These are phyloP conservation scores for Lentinula lateritia DNA, from an alignment of 768 basidiomycete species.

Conservation along the genomic window DNA sequence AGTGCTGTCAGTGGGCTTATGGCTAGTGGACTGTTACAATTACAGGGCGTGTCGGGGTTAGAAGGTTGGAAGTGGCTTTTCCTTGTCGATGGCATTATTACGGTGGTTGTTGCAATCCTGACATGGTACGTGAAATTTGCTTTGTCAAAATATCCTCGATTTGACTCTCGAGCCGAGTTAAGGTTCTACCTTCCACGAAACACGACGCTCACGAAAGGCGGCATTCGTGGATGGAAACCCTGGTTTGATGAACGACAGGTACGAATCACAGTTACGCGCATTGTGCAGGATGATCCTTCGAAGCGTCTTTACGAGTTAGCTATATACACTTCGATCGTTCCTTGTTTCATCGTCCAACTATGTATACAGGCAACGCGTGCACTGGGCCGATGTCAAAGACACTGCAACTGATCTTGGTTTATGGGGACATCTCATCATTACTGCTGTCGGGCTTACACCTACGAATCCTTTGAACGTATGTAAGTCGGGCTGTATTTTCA, in stretches of 20 bases:
- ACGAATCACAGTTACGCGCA: constrained; percentile 28
- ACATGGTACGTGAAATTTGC: constrained; percentile 22
- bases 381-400: constrained; percentile 30
- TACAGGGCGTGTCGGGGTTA: constrained; percentile 26
- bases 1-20: constrained; percentile 36
- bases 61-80: constrained; percentile 36
- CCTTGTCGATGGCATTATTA: constrained; percentile 34
- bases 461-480: constrained; percentile 12
- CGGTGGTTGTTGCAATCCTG: constrained; percentile 24
- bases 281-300: constrained; percentile 31
- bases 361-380: constrained; percentile 26
- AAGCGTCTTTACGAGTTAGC: constrained; percentile 32
- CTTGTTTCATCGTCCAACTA: too few species aligned
- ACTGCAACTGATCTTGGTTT: constrained; percentile 29
- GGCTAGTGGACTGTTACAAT: constrained; percentile 32
- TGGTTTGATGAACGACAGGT: constrained; percentile 31
- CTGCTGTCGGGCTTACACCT: constrained; percentile 29
- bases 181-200: constrained; percentile 33
- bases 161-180: too few species aligned
- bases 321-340: neutral
- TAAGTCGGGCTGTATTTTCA: neutral
- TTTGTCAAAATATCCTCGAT: neutral
- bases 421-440: constrained; percentile 29
- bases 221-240: constrained; percentile 25
- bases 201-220: constrained; percentile 22